These are phyloP conservation scores for Pseudozyma sp. DNA, from an alignment of 1,284 basidiomycete species.

Conservation along the genomic window DNA sequence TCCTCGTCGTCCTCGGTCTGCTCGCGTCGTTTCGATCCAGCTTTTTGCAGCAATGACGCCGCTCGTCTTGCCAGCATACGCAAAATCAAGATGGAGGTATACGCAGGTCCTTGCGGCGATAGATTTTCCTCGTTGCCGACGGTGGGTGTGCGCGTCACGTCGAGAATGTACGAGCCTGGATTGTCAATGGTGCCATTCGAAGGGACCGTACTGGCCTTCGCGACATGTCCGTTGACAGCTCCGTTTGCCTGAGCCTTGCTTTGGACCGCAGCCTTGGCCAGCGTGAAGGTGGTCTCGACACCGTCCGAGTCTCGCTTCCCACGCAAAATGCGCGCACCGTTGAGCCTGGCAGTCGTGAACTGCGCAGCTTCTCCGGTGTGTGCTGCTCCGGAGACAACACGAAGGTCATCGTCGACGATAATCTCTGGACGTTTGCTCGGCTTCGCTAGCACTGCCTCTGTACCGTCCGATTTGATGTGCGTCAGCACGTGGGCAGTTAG, in stretches of 20 bases:
- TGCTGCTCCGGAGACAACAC: conserved; percentile 19
- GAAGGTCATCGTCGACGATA: conserved; percentile 32
- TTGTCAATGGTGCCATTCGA: conserved; percentile 59
- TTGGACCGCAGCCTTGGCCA: conserved; percentile 11
- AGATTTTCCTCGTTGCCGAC: conserved; percentile 43
- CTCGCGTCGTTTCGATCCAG: conserved; percentile 34
- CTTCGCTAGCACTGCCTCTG: background rate
- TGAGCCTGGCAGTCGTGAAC: conserved; percentile 16
- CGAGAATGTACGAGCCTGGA: conserved; percentile 56
- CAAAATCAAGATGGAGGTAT: conserved; percentile 58
- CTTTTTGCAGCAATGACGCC: conserved; percentile 46
- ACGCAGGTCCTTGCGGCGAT: conserved; percentile 60
- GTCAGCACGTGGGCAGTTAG: conserved; percentile 50
- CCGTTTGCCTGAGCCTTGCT: conserved; percentile 10
- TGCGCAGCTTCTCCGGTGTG: conserved; percentile 34
- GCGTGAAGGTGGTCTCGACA: conserved; percentile 17
- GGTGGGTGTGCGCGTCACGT: conserved; percentile 64
- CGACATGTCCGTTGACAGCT: conserved; percentile 14
- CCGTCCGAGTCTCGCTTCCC: conserved; percentile 35
- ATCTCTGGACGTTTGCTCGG: conserved; percentile 6
- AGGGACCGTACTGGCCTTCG: conserved; percentile 14
- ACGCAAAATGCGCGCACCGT: conserved; percentile 27
- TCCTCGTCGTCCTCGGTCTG: conserved; percentile 23
- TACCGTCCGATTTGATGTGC: conserved; percentile 35
- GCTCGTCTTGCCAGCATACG: conserved; percentile 60